phyloP scores from a whole-genome alignment of 768 basidiomycete species.

The Tremella yokohamensis region DNA sequence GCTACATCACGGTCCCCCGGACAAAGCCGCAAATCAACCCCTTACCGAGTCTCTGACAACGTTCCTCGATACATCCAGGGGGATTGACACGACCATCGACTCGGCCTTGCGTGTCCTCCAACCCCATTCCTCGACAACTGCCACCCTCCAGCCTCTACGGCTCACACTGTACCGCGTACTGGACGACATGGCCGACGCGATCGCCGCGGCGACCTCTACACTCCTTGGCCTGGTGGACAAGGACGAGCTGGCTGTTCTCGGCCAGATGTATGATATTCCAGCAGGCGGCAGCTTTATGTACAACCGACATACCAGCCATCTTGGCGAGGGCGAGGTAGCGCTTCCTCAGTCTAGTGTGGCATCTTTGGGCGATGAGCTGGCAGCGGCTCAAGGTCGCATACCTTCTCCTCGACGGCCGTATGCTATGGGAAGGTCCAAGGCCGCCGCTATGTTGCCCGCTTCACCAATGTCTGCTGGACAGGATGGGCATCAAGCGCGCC shows the following conservation, averaged over 20 bases:
- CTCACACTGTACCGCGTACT: conserved; percentile 27
- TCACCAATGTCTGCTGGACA: background rate
- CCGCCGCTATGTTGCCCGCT: background rate
- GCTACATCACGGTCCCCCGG: background rate
- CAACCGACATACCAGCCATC: conserved; percentile 12
- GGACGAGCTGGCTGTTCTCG: conserved; percentile 30
- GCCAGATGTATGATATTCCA: conserved; percentile 46
- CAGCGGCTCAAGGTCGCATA: conserved; percentile 5
- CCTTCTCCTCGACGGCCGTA: conserved; percentile 9
- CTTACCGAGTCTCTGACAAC: background rate
- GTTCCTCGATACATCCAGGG: conserved; percentile 20
- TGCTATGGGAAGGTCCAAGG: background rate
- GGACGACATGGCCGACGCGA: conserved; percentile 30
- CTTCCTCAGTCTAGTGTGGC: background rate
- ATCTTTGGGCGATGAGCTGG: no score
- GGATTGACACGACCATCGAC: conserved; percentile 24
- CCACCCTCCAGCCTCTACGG: conserved; percentile 22
- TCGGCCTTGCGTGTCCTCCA: conserved; percentile 15
- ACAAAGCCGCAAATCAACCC: background rate
- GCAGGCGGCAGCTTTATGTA: conserved; percentile 19
- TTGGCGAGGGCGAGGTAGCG: background rate
- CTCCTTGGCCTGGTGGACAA: conserved; percentile 27
- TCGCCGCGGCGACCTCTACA: conserved; percentile 31
- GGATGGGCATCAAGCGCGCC: background rate
- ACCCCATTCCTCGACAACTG: conserved; percentile 11